These are phyloP conservation scores for Wickerhamomyces sp. DNA, from an alignment of 1,139 yeast genomes.

Conservation along the genomic window DNA sequence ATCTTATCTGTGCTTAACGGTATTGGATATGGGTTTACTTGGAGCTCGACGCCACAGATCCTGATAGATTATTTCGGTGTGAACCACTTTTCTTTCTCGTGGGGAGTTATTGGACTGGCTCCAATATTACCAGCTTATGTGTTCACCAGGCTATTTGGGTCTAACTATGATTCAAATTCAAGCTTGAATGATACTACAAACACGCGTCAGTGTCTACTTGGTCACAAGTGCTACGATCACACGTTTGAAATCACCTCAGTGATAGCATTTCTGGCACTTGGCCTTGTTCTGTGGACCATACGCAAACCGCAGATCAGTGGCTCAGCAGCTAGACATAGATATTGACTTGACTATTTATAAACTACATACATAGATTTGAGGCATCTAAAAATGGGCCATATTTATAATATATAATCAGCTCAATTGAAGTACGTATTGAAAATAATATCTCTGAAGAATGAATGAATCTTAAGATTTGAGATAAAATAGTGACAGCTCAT, in stretches of 20 bases:
- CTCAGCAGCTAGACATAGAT: background rate
- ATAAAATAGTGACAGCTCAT: no score
- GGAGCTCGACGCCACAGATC: constrained; percentile 55
- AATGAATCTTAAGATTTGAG: no score
- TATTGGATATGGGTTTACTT: constrained; percentile 52
- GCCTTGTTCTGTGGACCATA: constrained; percentile 29
- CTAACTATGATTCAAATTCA: constrained; percentile 44
- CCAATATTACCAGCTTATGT: constrained; percentile 49
- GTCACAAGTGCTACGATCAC: constrained; percentile 40
- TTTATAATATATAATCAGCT: no score
- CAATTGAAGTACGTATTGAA: no score
- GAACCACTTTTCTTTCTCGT: constrained; percentile 48
- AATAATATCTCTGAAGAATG: no score
- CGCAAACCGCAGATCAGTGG: constrained; percentile 16
- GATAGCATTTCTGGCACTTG: constrained; percentile 28
- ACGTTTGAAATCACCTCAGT: constrained; percentile 36
- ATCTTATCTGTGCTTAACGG: constrained; percentile 44
- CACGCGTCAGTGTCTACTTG: constrained; percentile 32
- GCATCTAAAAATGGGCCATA: no score
- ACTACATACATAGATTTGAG: no score
- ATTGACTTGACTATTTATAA: no score
- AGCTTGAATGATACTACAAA: constrained; percentile 21
- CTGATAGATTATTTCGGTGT: constrained; percentile 56
- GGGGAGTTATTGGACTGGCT: constrained; percentile 54
- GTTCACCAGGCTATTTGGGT: constrained; percentile 49